A percentile compares a stretch with the other conserved stretches of the same genome.
phyloP scores from a whole-genome alignment of 2,329 filamentous ascomycete species.

The Metarhizium anisopliae region DNA sequence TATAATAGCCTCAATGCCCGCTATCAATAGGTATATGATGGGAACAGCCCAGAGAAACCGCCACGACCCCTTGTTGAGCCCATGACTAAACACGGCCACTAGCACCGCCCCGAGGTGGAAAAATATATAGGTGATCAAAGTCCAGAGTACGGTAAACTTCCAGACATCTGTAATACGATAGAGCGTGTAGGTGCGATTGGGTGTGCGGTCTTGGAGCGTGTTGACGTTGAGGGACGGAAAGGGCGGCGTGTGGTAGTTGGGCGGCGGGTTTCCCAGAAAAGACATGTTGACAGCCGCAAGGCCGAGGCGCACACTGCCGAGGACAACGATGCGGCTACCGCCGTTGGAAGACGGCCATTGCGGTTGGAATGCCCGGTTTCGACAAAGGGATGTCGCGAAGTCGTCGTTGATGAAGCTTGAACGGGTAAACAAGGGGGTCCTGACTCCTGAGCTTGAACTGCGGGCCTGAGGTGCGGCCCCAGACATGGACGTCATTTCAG shows the following conservation, averaged over 20 bases:
- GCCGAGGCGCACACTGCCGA: background rate
- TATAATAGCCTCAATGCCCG: slow-evolving; percentile 66
- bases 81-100: slow-evolving; percentile 66
- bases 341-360: background rate
- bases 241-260: slow-evolving; percentile 53
- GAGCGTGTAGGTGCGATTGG: slow-evolving; percentile 46
- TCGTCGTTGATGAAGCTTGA: background rate
- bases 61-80: slow-evolving; percentile 45
- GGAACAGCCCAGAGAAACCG: slow-evolving; percentile 64
- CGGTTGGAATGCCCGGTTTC: background rate
- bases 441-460: background rate
- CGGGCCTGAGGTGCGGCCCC: background rate
- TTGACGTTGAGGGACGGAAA: slow-evolving; percentile 83
- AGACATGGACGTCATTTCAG: slow-evolving; percentile 9
- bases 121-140: slow-evolving; percentile 64
- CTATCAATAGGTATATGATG: slow-evolving; percentile 60
- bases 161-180: slow-evolving; percentile 72
- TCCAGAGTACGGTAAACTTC: slow-evolving; percentile 84
- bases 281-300: slow-evolving; percentile 4
- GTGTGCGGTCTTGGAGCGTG: slow-evolving; percentile 32
- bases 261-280: slow-evolving; percentile 24
- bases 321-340: background rate
- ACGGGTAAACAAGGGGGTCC: background rate
- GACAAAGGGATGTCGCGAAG: background rate
- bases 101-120: slow-evolving; percentile 65